Evolutionary conservation across 495 filamentous ascomycete genomes (phyloP).

Genomic region (Penicillium macrosclerotiorum): DNA sequence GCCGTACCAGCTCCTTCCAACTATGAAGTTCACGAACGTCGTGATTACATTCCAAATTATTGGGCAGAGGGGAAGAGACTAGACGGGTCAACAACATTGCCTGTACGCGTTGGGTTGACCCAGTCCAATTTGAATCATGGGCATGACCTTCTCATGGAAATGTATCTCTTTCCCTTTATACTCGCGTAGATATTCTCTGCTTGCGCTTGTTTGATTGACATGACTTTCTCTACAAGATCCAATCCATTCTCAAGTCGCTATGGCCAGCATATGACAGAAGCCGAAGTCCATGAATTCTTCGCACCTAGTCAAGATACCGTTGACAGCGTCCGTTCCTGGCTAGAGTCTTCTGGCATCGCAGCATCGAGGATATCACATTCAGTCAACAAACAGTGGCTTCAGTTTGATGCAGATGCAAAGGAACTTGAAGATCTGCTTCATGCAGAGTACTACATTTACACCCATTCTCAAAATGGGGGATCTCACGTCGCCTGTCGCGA

Average conservation of each 20-base stretch:
- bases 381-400: conserved; percentile 51
- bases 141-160: conserved; percentile 54
- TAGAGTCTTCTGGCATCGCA: conserved; percentile 48
- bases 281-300: conserved; percentile 53
- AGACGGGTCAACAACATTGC: conserved; percentile 35
- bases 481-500: conserved; percentile 48
- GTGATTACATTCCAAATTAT: conserved; percentile 28
- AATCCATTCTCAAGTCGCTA: conserved; percentile 48
- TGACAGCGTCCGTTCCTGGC: conserved; percentile 47
- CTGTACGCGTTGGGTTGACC: conserved; percentile 54
- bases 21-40: conserved; percentile 44
- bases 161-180: too few species aligned
- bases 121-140: conserved; percentile 53
- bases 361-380: conserved; percentile 43
- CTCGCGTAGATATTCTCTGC: too few species aligned
- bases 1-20: conserved; percentile 29
- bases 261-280: conserved; percentile 46
- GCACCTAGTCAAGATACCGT: conserved; percentile 41
- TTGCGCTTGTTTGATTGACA: too few species aligned
- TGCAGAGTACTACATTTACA: conserved; percentile 57
- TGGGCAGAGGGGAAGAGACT: conserved; percentile 34
- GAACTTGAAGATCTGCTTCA: conserved; percentile 56
- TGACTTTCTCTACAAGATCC: conserved; percentile 29
- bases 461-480: conserved; percentile 44
- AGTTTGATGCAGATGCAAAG: conserved; percentile 49